These are phyloP conservation scores for Pharnaceum exiguum DNA, from an alignment of 148 eudicot genomes.

Conservation along the genomic window DNA sequence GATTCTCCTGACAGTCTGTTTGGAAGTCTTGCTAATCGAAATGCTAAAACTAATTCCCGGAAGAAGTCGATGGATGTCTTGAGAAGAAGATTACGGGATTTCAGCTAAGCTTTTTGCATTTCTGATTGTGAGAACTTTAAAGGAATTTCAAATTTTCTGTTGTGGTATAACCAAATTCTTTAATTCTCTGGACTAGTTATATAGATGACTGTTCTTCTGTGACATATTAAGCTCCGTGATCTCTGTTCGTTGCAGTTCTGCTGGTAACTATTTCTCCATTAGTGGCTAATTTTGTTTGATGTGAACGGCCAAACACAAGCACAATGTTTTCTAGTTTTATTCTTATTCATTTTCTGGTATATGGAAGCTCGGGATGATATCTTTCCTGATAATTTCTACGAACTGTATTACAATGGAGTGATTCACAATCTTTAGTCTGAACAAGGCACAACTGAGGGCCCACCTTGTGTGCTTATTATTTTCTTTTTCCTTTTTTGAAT, in stretches of 20 bases:
- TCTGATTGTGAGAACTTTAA: slow-evolving; percentile 20
- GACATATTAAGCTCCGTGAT: slow-evolving; percentile 1
- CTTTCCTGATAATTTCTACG: too few relatives aligned
- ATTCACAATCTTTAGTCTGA: too few relatives aligned
- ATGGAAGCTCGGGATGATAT: too few relatives aligned
- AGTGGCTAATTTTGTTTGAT: slow-evolving; percentile 4
- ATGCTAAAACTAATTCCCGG: slow-evolving; percentile 61
- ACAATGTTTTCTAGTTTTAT: too few relatives aligned
- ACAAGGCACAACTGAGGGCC: too few relatives aligned
- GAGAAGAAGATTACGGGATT: slow-evolving; percentile 73
- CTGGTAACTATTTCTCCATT: slow-evolving; percentile 5
- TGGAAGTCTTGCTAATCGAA: slow-evolving; percentile 87
- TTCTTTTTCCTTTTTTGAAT: too few relatives aligned
- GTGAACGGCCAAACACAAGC: background rate
- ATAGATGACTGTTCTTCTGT: slow-evolving; percentile 16
- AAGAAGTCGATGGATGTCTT: slow-evolving; percentile 84
- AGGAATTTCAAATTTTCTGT: background rate
- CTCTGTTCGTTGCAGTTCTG: background rate
- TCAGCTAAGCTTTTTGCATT: slow-evolving; percentile 40
- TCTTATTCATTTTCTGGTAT: too few relatives aligned
- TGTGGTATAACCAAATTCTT: slow-evolving; percentile 9
- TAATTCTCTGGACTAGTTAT: slow-evolving; percentile 9
- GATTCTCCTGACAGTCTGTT: slow-evolving; percentile 81
- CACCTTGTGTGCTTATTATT: too few relatives aligned
- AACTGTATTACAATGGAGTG: too few relatives aligned